Base-by-base conservation (phyloP, 495 filamentous ascomycete genomes). In the Neurospora sp. region DNA sequence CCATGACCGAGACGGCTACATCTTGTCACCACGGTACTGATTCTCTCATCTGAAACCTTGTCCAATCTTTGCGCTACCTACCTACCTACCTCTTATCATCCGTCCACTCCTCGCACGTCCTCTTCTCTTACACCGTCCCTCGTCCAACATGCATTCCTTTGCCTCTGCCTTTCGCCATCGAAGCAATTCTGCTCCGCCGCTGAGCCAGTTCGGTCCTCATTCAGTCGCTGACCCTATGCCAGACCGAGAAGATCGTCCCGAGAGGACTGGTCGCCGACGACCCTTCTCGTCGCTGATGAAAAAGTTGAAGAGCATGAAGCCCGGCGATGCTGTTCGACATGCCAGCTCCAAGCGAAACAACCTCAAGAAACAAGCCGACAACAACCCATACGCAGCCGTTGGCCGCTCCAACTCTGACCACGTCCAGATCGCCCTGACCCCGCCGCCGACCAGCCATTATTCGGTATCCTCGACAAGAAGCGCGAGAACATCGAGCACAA, bases 271-370 rank as follows among this genome's bases (percentile, higher is more conserved):
- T 53, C 91, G 93, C 71, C 91, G 94, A 70, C 90, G 91, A 69
- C 95, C 95, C 6, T 98, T 99, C 81, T 89, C 94, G 31, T 91
- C 88, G 59, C 94, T 94, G 91, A 93, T 99, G 89, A 97, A 95
- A 86, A 94, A 94, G 74, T 88, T 99, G 38, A 90, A 94, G 40
- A 96, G 89, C 79, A 87, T 97, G 74, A 97, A 95, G 81, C 86
- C 81, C 73, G 82, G 80, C 14, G 78, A 83, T 22, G 79, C 78
- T 38, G 72, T 76, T 59, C 84, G 81, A 48, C 77, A 79, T 42
- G 74, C 74, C 18, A 70, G 40, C 74, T 78, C 77, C 72, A 83
- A 72, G 75, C 81, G 80, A 40, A 73, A 73, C 73, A 72, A 69
- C 35, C 12, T 79, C 71, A 83, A 83, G 76, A 93, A 90, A 82